Evolutionary conservation across 2,329 filamentous ascomycete species (phyloP), one percentile per base, ranked within the genome.

Genomic region (Tolypocladium pustulatum): DNA sequence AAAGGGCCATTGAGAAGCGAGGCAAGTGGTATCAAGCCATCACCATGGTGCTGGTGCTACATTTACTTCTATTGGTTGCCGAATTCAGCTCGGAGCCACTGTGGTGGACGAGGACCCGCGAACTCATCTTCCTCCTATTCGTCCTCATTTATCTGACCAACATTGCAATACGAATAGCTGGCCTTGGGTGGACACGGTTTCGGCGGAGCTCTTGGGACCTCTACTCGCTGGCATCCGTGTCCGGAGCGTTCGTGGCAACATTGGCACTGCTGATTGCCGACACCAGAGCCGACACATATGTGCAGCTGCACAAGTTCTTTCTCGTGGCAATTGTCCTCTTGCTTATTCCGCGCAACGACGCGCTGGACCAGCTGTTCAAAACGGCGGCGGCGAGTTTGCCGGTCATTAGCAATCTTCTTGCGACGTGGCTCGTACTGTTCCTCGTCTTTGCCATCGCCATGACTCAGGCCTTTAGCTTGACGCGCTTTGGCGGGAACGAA

Each of bases 361-460:
- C 96, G 55, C 82, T 99, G 27, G 95, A 99, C 70, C 94, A 99
- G 71, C 84, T 99, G 0, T 99, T 99, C 84, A 99, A 99, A 73
- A 99, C 95, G 1, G 95, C 93, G 0, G 94, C 94, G 13, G 94
- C 93, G 57, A 96, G 90, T 84, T 76, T 99, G 65, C 88, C 90
- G 2, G 86, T 90, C 22, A 99, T 99, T 65, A 84, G 88, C 59
- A 99, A 97, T 68, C 78, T 99, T 51, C 78, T 99, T 43, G 93
- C 93, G 1, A 99, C 95, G 0, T 99, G 94, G 94, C 89, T 97
- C 62, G 91, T 99, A 2, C 84, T 99, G 61, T 99, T 97, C 75
- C 77, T 99, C 52, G 91, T 97, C 27, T 99, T 92, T 69, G 93
- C 94, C 54, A 99, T 99, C 66, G 95, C 94, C 4, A 80, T 97